A percentile compares a stretch with the other conserved stretches of the same genome.
Conservation (phyloP, 306 rosid species). For the Senna tora region DNA sequence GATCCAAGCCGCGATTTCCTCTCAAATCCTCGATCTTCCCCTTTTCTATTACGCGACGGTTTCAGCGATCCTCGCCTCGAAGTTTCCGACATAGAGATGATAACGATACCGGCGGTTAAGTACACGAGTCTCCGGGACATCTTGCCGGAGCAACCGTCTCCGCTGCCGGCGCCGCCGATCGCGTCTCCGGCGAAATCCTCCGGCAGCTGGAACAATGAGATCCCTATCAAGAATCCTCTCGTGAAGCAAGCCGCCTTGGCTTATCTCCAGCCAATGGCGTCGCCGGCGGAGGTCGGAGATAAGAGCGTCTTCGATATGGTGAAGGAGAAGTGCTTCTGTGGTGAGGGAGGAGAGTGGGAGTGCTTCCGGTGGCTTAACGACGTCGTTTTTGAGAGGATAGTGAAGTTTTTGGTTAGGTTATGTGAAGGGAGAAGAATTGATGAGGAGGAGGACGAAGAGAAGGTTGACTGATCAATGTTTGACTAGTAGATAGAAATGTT, state of each 20-base stretch:
- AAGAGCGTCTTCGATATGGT: constrained; percentile 31
- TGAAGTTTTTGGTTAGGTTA: constrained; percentile 13
- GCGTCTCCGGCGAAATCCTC: constrained; percentile 33
- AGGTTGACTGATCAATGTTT: constrained; percentile 43
- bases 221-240: constrained; percentile 66
- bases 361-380: constrained; percentile 47
- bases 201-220: constrained; percentile 59
- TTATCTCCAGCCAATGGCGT: constrained; percentile 65
- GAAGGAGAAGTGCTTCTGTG: constrained; percentile 36
- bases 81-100: constrained; percentile 46
- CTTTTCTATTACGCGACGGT: constrained; percentile 40
- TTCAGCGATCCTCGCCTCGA: constrained; percentile 16
- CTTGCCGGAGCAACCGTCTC: constrained; percentile 31
- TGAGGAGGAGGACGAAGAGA: constrained; percentile 14
- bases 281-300: constrained; percentile 18
- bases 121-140: constrained; percentile 70
- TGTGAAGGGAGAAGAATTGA: not conserved
- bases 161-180: constrained; percentile 17
- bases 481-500: constrained; percentile 39
- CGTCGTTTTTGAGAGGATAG: constrained; percentile 28
- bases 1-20: not conserved
- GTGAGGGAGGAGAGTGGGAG: constrained; percentile 20
- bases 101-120: constrained; percentile 23
- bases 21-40: constrained; percentile 24
- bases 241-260: constrained; percentile 77